Conservation (phyloP, 2,329 filamentous ascomycete species). For the Paecilomyces sp. region DNA sequence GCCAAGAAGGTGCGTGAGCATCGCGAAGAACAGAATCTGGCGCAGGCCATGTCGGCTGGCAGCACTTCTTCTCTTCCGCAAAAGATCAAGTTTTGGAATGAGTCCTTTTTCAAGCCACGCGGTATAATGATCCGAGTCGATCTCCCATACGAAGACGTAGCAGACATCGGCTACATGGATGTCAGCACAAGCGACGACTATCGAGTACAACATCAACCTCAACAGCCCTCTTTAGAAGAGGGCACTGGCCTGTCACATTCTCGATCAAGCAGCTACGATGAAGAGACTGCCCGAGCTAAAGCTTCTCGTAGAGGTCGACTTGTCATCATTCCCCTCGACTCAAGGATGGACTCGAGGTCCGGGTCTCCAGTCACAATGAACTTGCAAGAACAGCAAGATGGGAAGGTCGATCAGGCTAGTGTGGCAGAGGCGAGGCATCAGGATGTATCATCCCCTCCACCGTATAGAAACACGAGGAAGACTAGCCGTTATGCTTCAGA, state of each 20-base stretch:
- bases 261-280: background rate
- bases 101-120: conserved; percentile 18
- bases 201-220: background rate
- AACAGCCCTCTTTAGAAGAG: background rate
- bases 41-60: conserved; percentile 10
- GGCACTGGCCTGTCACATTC: background rate
- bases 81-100: conserved; percentile 21
- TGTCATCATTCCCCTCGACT: conserved; percentile 19
- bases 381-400: background rate
- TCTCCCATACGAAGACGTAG: conserved; percentile 19
- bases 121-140: conserved; percentile 24
- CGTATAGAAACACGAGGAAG: background rate
- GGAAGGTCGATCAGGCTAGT: background rate
- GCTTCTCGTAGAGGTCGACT: conserved; percentile 17
- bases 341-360: background rate
- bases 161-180: conserved; percentile 18
- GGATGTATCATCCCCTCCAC: background rate
- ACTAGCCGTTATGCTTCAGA: background rate
- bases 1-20: conserved; percentile 11
- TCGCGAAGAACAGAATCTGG: conserved; percentile 20
- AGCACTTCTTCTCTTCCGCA: conserved; percentile 9
- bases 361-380: background rate
- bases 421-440: background rate
- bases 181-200: conserved; percentile 2
- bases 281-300: conserved; percentile 5